Evolutionary conservation across 345 rosid genomes (phyloP).

Genomic region (Noccaea bulbosa): DNA sequence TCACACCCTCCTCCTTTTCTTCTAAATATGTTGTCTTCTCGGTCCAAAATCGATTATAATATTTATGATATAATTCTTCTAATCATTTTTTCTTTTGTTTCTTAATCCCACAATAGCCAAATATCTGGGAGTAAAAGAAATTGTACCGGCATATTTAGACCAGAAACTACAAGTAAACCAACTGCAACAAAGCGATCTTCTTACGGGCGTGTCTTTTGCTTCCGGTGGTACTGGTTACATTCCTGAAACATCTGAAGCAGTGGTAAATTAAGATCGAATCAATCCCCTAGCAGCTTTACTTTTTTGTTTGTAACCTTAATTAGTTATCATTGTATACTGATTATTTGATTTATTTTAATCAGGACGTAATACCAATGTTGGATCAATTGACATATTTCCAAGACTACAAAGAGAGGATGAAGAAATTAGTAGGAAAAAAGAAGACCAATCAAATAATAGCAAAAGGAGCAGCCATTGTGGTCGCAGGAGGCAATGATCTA

Average conservation of each 20-base stretch:
- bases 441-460: slow-evolving; percentile 27
- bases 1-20: background rate
- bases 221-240: slow-evolving; percentile 70
- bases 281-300: background rate
- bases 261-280: slow-evolving; percentile 44
- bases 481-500: slow-evolving; percentile 27
- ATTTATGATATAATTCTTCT: background rate
- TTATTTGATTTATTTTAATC: slow-evolving; percentile 1
- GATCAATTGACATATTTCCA: slow-evolving; percentile 47
- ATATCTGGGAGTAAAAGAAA: slow-evolving; percentile 59
- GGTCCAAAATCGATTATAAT: background rate
- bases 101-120: slow-evolving; percentile 43
- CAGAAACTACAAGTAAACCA: slow-evolving; percentile 41
- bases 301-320: background rate
- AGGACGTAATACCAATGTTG: slow-evolving; percentile 46
- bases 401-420: slow-evolving; percentile 44
- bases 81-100: background rate
- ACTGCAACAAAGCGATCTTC: slow-evolving; percentile 51
- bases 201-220: slow-evolving; percentile 70
- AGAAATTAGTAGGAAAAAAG: slow-evolving; percentile 39
- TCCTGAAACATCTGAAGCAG: slow-evolving; percentile 51
- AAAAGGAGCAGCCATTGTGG: slow-evolving; percentile 32
- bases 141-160: slow-evolving; percentile 63
- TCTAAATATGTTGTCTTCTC: background rate
- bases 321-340: background rate